These are phyloP conservation scores for Aspergillus felis DNA, from an alignment of 2,329 filamentous ascomycete genomes.

Conservation along the genomic window DNA sequence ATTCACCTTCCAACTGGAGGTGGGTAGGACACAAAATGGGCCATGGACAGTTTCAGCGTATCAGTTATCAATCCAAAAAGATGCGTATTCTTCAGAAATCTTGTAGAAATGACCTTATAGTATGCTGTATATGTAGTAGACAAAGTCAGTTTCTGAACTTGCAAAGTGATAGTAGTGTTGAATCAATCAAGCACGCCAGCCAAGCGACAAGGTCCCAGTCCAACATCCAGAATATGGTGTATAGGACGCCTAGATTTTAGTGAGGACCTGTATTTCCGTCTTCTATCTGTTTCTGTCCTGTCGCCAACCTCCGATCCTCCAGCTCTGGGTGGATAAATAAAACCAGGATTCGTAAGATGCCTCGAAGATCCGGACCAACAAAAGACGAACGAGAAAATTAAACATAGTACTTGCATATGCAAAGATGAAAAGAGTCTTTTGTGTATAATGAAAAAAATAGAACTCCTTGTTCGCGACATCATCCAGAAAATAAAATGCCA, in stretches of 20 bases:
- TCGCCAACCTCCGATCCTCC: background rate
- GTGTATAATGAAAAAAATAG: slow-evolving; percentile 14
- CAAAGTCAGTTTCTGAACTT: background rate
- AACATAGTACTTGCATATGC: slow-evolving; percentile 6
- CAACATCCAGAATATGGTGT: background rate
- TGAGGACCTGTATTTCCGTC: background rate
- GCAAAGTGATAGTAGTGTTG: background rate
- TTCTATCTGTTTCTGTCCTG: background rate
- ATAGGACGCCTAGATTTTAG: background rate
- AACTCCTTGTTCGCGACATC: slow-evolving; percentile 1
- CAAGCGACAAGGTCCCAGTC: background rate
- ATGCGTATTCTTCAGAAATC: background rate
- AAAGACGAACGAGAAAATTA: background rate
- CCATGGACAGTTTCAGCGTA: background rate
- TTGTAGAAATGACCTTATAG: background rate
- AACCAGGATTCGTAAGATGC: background rate
- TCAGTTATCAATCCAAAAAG: background rate
- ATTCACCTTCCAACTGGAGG: background rate
- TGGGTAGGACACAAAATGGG: background rate
- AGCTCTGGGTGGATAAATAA: background rate
- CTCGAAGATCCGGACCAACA: background rate
- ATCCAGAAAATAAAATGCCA: slow-evolving; percentile 14
- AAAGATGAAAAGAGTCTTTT: background rate
- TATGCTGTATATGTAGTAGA: background rate
- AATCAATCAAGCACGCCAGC: background rate